Conservation (phyloP, 768 basidiomycete species). For the Collybia sp. region DNA sequence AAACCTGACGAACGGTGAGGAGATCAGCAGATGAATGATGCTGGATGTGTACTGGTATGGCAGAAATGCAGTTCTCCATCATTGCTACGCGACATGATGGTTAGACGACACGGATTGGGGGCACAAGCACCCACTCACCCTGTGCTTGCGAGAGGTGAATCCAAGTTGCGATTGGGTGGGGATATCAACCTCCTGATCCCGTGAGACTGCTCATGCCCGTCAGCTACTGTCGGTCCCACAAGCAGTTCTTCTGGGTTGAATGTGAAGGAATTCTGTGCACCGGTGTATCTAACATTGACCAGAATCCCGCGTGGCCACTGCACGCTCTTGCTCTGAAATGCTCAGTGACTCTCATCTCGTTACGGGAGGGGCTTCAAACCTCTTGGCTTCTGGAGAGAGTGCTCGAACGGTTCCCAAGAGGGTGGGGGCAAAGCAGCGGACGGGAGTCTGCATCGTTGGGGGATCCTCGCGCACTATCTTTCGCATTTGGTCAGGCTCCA, state of each 20-base stretch:
- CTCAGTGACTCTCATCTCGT: too few species aligned
- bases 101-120: not conserved
- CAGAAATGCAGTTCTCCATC: slow-evolving; percentile 56
- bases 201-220: slow-evolving; percentile 11
- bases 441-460: too few species aligned
- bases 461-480: too few species aligned
- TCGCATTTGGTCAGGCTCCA: too few species aligned
- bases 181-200: slow-evolving; percentile 49
- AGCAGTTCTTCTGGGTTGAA: slow-evolving; percentile 33
- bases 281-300: slow-evolving; percentile 47
- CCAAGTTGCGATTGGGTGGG: slow-evolving; percentile 44
- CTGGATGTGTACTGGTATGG: slow-evolving; percentile 48
- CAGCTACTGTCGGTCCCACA: too few species aligned
- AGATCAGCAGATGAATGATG: not conserved
- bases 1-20: slow-evolving; percentile 22
- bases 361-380: too few species aligned
- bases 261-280: slow-evolving; percentile 54
- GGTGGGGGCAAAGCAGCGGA: too few species aligned
- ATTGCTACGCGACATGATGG: slow-evolving; percentile 16
- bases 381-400: too few species aligned
- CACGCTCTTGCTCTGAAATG: slow-evolving; percentile 40
- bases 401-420: too few species aligned
- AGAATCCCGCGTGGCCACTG: slow-evolving; percentile 64
- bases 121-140: slow-evolving; percentile 26
- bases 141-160: slow-evolving; percentile 58